Conservation (phyloP, 805 yeast genomes). For the Yarrowia sp. region DNA sequence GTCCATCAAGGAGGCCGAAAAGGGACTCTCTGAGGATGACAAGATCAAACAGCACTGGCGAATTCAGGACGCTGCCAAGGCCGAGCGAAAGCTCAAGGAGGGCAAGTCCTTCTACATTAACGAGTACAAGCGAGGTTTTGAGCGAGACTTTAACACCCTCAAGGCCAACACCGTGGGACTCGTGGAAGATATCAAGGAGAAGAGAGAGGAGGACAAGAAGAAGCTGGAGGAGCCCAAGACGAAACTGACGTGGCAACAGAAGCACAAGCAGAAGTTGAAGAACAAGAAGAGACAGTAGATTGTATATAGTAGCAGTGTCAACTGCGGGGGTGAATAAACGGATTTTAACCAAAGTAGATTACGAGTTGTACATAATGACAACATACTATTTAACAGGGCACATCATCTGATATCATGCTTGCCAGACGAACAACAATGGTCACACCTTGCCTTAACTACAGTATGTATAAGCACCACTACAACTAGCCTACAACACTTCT, state of each 20-base stretch:
- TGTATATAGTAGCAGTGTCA: not conserved
- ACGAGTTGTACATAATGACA: too few species aligned
- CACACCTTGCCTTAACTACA: too few species aligned
- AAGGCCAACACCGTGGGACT: conserved; percentile 14
- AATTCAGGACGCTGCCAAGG: conserved; percentile 49
- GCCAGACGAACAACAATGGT: too few species aligned
- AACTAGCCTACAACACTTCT: too few species aligned
- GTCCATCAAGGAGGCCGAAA: conserved; percentile 70
- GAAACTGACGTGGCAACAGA: conserved; percentile 20
- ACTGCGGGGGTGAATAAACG: not conserved
- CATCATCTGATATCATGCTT: too few species aligned
- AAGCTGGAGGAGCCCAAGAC: conserved; percentile 10
- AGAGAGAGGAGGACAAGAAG: not conserved
- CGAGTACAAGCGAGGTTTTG: conserved; percentile 24
- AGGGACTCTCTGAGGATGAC: conserved; percentile 62
- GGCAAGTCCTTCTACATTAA: conserved; percentile 32
- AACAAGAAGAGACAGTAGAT: not conserved
- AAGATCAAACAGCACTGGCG: conserved; percentile 51
- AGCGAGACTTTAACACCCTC: conserved; percentile 17
- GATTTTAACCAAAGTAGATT: too few species aligned
- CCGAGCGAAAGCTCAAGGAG: conserved; percentile 37
- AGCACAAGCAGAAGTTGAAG: conserved; percentile 18
- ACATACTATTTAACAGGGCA: too few species aligned
- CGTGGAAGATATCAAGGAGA: conserved; percentile 19
- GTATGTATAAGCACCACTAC: too few species aligned